phyloP scores from a whole-genome alignment of 257 asterid species.

The Voacanga thouarsii region DNA sequence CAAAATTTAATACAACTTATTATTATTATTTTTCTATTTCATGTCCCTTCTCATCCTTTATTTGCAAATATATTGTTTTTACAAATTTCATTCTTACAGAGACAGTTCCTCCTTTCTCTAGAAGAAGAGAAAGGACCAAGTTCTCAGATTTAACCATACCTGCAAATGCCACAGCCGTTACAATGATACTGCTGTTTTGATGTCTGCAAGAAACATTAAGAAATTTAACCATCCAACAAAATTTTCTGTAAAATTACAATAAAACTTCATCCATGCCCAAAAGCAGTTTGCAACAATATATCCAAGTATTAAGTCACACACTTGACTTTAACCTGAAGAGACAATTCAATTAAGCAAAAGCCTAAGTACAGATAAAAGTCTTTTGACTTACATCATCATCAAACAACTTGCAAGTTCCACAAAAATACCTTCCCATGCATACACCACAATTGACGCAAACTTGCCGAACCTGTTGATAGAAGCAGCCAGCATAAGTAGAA shows the following conservation, averaged over 20 bases:
- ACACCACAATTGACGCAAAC: slow-evolving; percentile 79
- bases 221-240: slow-evolving; percentile 4
- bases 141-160: slow-evolving; percentile 34
- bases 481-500: background rate
- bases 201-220: slow-evolving; percentile 40
- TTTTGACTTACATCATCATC: slow-evolving; percentile 76
- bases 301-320: background rate
- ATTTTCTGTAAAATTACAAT: background rate
- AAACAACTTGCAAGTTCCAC: slow-evolving; percentile 77
- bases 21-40: too few species aligned
- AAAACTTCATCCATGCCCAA: background rate
- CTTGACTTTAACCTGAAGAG: background rate
- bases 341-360: background rate
- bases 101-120: background rate
- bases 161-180: slow-evolving; percentile 84
- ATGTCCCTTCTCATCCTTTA: background rate
- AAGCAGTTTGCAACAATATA: slow-evolving; percentile 1
- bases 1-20: background rate
- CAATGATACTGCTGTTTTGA: slow-evolving; percentile 82
- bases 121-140: background rate
- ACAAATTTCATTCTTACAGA: background rate
- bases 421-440: slow-evolving; percentile 74
- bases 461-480: slow-evolving; percentile 53
- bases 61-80: background rate
- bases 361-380: background rate